Conservation (phyloP, 345 rosid species). For the Xanthoceras sorbifolium region DNA sequence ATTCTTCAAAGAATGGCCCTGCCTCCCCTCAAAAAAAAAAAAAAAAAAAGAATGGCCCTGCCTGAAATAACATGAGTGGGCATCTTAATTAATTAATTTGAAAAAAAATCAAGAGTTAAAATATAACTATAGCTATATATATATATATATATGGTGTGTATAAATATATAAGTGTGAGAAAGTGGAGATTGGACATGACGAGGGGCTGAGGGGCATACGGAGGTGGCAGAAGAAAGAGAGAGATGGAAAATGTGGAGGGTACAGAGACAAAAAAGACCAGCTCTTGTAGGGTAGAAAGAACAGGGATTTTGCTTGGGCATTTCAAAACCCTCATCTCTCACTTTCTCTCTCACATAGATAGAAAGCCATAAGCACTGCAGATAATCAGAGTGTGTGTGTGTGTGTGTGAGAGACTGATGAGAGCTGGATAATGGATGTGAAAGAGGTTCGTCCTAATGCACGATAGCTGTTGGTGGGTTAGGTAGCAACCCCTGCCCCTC, state of each 20-base stretch:
- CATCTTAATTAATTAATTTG: too few relatives aligned
- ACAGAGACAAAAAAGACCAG: slow-evolving; percentile 33
- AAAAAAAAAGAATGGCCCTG: too few relatives aligned
- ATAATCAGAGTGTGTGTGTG: neutral
- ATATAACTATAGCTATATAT: too few relatives aligned
- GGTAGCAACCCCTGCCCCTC: slow-evolving; percentile 69
- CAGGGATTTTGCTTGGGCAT: slow-evolving; percentile 28
- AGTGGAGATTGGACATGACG: slow-evolving; percentile 15
- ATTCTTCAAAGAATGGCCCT: slow-evolving; percentile 11
- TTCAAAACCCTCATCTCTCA: slow-evolving; percentile 18
- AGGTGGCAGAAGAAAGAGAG: slow-evolving; percentile 19
- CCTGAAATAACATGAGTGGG: neutral
- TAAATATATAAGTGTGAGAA: neutral
- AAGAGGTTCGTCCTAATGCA: slow-evolving; percentile 47
- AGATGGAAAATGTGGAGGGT: slow-evolving; percentile 12
- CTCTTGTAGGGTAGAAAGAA: slow-evolving; percentile 32
- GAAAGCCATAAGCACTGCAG: slow-evolving; percentile 8
- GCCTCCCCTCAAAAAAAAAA: too few relatives aligned
- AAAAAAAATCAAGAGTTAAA: too few relatives aligned
- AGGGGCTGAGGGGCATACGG: slow-evolving; percentile 11
- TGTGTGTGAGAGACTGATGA: slow-evolving; percentile 23
- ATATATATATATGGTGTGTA: neutral
- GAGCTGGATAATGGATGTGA: slow-evolving; percentile 43
- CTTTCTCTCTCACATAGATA: slow-evolving; percentile 5
- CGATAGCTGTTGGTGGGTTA: slow-evolving; percentile 74